Percentiles rank a stretch among this genome's conserved stretches.
These are phyloP conservation scores for Ophiocordyceps camponoti-floridani DNA, from an alignment of 2,329 filamentous ascomycete genomes.

Conservation along the genomic window DNA sequence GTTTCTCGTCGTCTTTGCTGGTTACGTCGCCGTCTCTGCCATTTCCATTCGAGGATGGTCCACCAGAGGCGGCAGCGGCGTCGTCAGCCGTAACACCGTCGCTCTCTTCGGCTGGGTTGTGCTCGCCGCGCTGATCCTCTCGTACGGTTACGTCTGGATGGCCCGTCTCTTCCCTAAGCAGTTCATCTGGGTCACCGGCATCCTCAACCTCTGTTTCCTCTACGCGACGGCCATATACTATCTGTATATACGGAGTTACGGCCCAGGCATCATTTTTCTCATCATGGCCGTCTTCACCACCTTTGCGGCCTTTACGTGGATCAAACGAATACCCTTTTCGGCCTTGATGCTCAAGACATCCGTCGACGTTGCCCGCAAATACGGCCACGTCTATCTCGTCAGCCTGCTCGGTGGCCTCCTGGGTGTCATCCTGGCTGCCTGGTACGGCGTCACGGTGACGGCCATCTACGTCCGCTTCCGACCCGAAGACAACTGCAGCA, in stretches of 20 bases:
- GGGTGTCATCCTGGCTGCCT: constrained; percentile 61
- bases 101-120: constrained; percentile 72
- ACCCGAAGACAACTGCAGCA: constrained; percentile 31
- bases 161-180: constrained; percentile 69
- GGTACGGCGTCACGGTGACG: constrained; percentile 74
- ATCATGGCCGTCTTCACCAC: constrained; percentile 33
- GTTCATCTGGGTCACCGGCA: constrained; percentile 85
- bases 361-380: constrained; percentile 68
- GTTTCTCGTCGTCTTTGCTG: constrained; percentile 53
- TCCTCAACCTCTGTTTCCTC: constrained; percentile 69
- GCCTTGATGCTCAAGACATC: constrained; percentile 75
- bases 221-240: constrained; percentile 81
- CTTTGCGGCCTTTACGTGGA: constrained; percentile 62
- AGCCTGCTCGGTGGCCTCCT: constrained; percentile 68
- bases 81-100: constrained; percentile 66
- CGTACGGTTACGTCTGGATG: constrained; percentile 57
- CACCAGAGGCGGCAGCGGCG: constrained; percentile 40
- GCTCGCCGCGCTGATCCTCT: constrained; percentile 54
- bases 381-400: constrained; percentile 74
- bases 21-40: constrained; percentile 61
- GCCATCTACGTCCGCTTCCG: constrained; percentile 74
- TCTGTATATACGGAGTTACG: constrained; percentile 55
- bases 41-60: constrained; percentile 59
- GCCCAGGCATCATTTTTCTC: constrained; percentile 69
- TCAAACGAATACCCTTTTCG: constrained; percentile 76